Conservation (phyloP, 169 alveolate species). For the Perkinsus olseni region DNA sequence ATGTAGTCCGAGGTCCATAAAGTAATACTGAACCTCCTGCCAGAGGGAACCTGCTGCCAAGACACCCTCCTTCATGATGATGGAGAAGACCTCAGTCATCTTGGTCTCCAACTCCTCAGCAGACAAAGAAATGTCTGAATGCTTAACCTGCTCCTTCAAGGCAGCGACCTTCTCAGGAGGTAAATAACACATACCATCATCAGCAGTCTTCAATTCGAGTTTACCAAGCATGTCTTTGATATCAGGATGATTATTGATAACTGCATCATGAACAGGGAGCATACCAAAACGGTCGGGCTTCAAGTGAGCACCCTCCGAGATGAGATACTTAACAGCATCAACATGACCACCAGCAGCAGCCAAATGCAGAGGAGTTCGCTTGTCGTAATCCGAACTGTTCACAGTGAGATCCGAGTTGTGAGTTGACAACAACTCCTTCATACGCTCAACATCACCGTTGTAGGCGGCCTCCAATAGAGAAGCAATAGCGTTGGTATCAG, state of each 20-base stretch:
- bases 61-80: no score
- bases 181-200: no score
- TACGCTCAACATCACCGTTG: background rate
- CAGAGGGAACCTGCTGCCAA: no score
- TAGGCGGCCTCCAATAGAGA: background rate
- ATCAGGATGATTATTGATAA: background rate
- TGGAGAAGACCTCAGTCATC: no score
- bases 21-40: background rate
- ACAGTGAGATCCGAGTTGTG: background rate
- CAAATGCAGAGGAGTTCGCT: background rate
- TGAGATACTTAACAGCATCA: background rate
- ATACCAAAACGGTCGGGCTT: background rate
- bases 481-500: background rate
- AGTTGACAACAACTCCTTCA: background rate
- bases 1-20: conserved; percentile 3
- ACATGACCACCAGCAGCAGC: background rate
- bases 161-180: no score
- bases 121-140: no score
- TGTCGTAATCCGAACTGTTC: background rate
- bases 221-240: no score
- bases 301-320: background rate
- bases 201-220: no score
- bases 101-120: no score
- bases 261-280: background rate
- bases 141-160: no score